Conservation (phyloP, 2,329 filamentous ascomycete genomes). For the Ophiosphaerella herpotricha region DNA sequence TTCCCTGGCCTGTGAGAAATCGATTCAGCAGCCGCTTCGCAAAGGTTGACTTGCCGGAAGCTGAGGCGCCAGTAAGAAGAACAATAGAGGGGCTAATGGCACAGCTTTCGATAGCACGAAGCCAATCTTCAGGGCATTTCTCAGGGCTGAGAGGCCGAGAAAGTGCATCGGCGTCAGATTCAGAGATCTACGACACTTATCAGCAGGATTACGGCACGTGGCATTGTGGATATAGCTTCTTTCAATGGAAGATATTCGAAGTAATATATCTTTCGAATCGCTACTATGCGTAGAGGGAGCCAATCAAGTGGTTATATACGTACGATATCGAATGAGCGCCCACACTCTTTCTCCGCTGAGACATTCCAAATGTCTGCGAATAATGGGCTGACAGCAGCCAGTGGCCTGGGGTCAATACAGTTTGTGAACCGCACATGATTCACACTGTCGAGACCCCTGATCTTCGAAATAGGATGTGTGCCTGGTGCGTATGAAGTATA, state of each 20-base stretch:
- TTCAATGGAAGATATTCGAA: too few species aligned
- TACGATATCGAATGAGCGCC: conserved; percentile 41
- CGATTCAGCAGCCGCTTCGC: conserved; percentile 69
- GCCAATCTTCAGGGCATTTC: conserved; percentile 65
- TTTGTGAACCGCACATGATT: conserved; percentile 54
- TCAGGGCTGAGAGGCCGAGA: conserved; percentile 41
- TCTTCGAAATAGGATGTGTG: conserved; percentile 71
- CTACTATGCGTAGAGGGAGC: too few species aligned
- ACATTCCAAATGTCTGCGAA: conserved; percentile 71
- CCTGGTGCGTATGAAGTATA: conserved; percentile 67
- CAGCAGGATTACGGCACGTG: not conserved
- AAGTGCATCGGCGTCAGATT: conserved; percentile 32
- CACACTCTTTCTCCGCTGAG: conserved; percentile 14
- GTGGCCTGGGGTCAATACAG: conserved; percentile 55
- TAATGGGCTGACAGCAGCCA: conserved; percentile 67
- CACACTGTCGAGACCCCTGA: conserved; percentile 60
- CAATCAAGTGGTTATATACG: conserved; percentile 10
- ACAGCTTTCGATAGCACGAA: conserved; percentile 49
- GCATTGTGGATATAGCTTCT: too few species aligned
- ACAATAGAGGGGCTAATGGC: conserved; percentile 48
- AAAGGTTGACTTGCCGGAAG: conserved; percentile 77
- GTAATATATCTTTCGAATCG: too few species aligned
- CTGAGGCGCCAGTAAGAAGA: conserved; percentile 71
- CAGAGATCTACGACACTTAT: conserved; percentile 25
- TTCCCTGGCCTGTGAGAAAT: conserved; percentile 59